These are phyloP conservation scores for Albizia julibrissin DNA, from an alignment of 306 rosid species.

Conservation along the genomic window DNA sequence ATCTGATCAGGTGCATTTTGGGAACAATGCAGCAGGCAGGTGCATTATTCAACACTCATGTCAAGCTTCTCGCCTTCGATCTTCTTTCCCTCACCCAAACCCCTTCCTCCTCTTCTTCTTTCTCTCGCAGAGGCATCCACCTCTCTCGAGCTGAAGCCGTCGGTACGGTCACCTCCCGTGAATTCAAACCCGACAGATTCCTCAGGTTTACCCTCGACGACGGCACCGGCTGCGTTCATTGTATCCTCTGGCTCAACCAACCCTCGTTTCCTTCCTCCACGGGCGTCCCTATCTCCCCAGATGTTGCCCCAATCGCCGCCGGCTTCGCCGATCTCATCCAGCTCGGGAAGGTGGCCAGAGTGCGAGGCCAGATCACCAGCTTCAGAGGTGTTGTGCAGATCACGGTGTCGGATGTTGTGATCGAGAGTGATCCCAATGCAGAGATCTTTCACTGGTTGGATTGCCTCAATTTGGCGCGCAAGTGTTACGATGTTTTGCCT, in stretches of 20 bases:
- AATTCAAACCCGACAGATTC: conserved; percentile 53
- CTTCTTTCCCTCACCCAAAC: conserved; percentile 52
- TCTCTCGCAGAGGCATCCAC: conserved; percentile 52
- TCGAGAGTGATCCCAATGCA: conserved; percentile 72
- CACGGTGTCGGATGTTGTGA: conserved; percentile 69
- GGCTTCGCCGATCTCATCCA: conserved; percentile 39
- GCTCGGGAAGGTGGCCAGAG: conserved; percentile 61
- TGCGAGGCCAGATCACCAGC: conserved; percentile 58
- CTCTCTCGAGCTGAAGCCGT: conserved; percentile 57
- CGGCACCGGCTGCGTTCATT: conserved; percentile 66
- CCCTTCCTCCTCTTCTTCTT: conserved; percentile 37
- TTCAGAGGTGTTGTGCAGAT: conserved; percentile 62
- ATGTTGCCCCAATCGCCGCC: conserved; percentile 47
- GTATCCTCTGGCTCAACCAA: conserved; percentile 88
- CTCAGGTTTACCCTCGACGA: conserved; percentile 68
- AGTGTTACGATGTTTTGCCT: conserved; percentile 51
- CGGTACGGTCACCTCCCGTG: conserved; percentile 59
- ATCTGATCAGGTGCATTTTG: too few species aligned
- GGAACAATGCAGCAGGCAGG: not conserved
- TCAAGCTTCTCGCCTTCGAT: conserved; percentile 75
- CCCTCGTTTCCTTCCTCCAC: conserved; percentile 42
- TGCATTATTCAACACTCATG: conserved; percentile 54
- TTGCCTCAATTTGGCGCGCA: conserved; percentile 61
- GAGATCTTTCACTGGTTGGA: conserved; percentile 79
- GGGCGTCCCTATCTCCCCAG: conserved; percentile 38